Evolutionary conservation across 106 monocot genomes (phyloP).

Genomic region (Apostasia shenzhenica): DNA sequence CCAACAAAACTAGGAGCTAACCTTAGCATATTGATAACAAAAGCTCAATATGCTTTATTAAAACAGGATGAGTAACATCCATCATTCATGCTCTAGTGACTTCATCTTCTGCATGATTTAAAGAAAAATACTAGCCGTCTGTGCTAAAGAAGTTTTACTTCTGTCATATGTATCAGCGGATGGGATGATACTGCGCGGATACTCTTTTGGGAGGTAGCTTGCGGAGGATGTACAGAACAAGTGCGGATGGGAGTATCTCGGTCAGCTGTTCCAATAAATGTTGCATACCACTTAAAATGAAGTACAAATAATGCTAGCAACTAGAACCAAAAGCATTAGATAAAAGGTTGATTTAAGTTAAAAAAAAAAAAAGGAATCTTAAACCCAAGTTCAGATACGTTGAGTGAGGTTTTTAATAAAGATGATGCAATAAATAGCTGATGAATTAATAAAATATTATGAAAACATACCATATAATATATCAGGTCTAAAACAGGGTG

Average conservation of each 20-base stretch:
- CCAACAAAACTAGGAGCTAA: no score
- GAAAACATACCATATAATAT: constrained; percentile 58
- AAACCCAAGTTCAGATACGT: background rate
- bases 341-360: no score
- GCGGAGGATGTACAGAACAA: constrained; percentile 63
- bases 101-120: background rate
- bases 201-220: constrained; percentile 73
- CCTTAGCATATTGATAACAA: no score
- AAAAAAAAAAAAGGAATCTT: background rate
- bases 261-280: constrained; percentile 39
- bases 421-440: no score
- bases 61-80: no score
- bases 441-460: background rate
- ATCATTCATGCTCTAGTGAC: no score
- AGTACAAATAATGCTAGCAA: background rate
- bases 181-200: constrained; percentile 67
- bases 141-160: background rate
- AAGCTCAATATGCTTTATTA: no score
- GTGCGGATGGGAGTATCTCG: constrained; percentile 60
- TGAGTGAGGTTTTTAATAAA: background rate
- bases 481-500: constrained; percentile 76
- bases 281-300: background rate
- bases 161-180: constrained; percentile 17
- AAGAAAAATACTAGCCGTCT: constrained; percentile 20
- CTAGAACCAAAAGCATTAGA: no score